phyloP scores from a whole-genome alignment of 768 basidiomycete genomes.

The Russula lepida region DNA sequence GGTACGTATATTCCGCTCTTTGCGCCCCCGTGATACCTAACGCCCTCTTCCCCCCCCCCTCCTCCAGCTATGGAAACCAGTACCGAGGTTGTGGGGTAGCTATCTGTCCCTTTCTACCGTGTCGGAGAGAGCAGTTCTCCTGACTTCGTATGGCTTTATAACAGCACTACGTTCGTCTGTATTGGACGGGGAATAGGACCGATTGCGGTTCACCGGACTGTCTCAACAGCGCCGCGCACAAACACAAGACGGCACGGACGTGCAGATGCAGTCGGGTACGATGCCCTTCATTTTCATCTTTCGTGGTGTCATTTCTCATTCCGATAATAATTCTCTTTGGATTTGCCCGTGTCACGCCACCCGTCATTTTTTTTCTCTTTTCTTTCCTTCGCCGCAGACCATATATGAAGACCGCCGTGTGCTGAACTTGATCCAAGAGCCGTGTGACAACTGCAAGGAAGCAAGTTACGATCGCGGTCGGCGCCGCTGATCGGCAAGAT shows the following conservation, averaged over 20 bases:
- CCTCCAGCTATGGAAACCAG: slow-evolving; percentile 18
- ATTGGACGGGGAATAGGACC: slow-evolving; percentile 49
- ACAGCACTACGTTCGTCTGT: slow-evolving; percentile 56
- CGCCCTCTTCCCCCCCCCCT: not conserved
- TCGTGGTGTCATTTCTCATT: not conserved
- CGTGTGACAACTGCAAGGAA: slow-evolving; percentile 48
- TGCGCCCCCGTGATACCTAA: not conserved
- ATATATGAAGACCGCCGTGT: slow-evolving; percentile 43
- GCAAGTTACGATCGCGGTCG: slow-evolving; percentile 28
- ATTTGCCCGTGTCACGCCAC: not conserved
- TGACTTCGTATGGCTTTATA: not conserved
- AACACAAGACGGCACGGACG: slow-evolving; percentile 48
- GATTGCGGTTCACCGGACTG: slow-evolving; percentile 50
- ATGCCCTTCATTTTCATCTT: not conserved
- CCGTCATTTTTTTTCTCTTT: not conserved
- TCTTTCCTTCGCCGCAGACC: slow-evolving; percentile 12
- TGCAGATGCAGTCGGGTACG: slow-evolving; percentile 45
- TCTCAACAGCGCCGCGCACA: slow-evolving; percentile 47
- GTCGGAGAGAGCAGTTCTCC: not conserved
- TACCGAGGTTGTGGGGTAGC: slow-evolving; percentile 21
- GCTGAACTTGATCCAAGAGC: slow-evolving; percentile 55
- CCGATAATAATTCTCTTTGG: not conserved
- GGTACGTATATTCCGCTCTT: slow-evolving; percentile 1
- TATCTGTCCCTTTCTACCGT: not conserved
- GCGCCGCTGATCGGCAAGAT: slow-evolving; percentile 19